These are phyloP conservation scores for Paracoccidioides lutzii DNA, from an alignment of 2,329 filamentous ascomycete species.

Conservation along the genomic window DNA sequence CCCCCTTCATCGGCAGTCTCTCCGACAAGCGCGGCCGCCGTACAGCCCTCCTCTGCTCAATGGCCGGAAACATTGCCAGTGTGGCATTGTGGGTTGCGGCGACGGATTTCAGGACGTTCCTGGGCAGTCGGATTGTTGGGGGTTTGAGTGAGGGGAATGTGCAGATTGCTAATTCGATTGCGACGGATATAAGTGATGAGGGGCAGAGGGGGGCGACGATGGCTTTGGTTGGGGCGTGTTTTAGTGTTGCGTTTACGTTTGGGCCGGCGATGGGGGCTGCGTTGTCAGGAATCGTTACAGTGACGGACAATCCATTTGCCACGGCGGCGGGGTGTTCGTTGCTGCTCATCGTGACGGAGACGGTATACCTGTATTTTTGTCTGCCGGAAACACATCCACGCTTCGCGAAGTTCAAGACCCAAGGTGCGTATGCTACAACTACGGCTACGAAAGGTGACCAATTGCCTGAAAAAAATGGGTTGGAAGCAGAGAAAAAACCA, in stretches of 20 bases:
- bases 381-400: slow-evolving; percentile 70
- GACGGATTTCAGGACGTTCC: slow-evolving; percentile 87
- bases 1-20: slow-evolving; percentile 76
- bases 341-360: slow-evolving; percentile 73
- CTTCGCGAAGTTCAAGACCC: slow-evolving; percentile 35
- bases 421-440: slow-evolving; percentile 7
- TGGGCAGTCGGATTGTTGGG: slow-evolving; percentile 83
- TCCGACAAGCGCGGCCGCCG: slow-evolving; percentile 82
- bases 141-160: slow-evolving; percentile 94
- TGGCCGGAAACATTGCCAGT: slow-evolving; percentile 84
- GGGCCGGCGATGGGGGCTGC: slow-evolving; percentile 85
- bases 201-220: slow-evolving; percentile 77
- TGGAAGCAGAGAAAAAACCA: slow-evolving; percentile 15
- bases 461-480: slow-evolving; percentile 10
- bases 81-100: slow-evolving; percentile 91
- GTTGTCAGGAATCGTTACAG: slow-evolving; percentile 61
- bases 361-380: slow-evolving; percentile 67
- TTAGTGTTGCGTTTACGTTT: slow-evolving; percentile 94
- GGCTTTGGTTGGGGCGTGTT: slow-evolving; percentile 91
- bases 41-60: slow-evolving; percentile 75
- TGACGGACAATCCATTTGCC: slow-evolving; percentile 84
- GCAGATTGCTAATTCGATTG: slow-evolving; percentile 89
- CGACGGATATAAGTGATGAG: slow-evolving; percentile 86
- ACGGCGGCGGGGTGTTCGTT: slow-evolving; percentile 82
- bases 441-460: not conserved